Conservation (phyloP, 116 monocot species). For the Posidonia oceanica region DNA sequence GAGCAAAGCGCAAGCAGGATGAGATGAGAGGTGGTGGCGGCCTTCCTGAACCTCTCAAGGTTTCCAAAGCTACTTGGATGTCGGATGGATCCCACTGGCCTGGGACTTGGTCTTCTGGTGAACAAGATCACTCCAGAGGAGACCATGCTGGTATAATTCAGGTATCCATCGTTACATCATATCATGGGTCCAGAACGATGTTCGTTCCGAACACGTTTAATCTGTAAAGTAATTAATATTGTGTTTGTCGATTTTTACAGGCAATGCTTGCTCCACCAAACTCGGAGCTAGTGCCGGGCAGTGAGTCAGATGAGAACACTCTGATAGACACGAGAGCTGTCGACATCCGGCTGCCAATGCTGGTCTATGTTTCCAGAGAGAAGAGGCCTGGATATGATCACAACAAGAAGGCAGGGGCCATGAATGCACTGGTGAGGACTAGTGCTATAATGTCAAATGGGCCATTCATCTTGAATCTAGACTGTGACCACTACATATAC, state of each 20-base stretch:
- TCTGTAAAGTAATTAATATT: too few species aligned
- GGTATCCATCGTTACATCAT: conserved; percentile 15
- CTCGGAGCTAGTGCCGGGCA: conserved; percentile 50
- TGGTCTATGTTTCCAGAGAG: conserved; percentile 90
- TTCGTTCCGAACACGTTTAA: too few species aligned
- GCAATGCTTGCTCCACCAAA: conserved; percentile 86
- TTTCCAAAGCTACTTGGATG: conserved; percentile 85
- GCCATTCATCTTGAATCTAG: conserved; percentile 87
- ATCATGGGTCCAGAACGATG: too few species aligned
- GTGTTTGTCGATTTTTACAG: conserved; percentile 12
- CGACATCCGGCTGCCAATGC: conserved; percentile 82
- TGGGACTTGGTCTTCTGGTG: conserved; percentile 61
- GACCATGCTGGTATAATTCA: conserved; percentile 97
- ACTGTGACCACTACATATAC: conserved; percentile 94
- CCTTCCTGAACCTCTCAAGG: conserved; percentile 13
- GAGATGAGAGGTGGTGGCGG: conserved; percentile 8
- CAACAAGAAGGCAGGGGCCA: conserved; percentile 99
- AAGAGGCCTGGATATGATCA: conserved; percentile 93
- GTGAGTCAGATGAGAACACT: conserved; percentile 16
- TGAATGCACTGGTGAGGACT: conserved; percentile 87
- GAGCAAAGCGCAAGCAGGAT: conserved; percentile 31
- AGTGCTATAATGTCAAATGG: conserved; percentile 97
- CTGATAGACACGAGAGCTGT: conserved; percentile 41
- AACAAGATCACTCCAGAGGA: conserved; percentile 56
- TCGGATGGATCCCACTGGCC: conserved; percentile 92